Conservation (phyloP, 2,329 filamentous ascomycete genomes). For the Talaromyces albobiverticillius region DNA sequence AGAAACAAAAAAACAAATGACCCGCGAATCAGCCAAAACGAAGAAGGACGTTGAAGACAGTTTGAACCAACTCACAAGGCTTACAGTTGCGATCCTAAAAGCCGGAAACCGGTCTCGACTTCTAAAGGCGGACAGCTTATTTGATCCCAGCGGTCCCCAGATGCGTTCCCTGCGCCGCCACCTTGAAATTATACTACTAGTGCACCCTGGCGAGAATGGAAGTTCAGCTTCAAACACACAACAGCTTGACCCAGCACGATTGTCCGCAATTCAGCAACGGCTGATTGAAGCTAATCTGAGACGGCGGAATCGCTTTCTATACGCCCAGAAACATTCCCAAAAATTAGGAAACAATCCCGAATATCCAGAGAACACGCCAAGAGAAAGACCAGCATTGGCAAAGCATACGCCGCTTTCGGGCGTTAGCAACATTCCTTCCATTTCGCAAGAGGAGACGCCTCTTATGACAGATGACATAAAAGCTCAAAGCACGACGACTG, state of each 20-base stretch:
- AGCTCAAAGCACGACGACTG: neutral
- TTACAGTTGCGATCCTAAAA: conserved; percentile 13
- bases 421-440: neutral
- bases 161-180: conserved; percentile 1
- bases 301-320: conserved; percentile 16
- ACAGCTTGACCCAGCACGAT: neutral
- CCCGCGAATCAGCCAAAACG: no score
- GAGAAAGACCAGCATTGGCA: neutral
- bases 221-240: neutral
- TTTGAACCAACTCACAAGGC: conserved; percentile 12
- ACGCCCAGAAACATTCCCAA: conserved; percentile 14
- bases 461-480: neutral
- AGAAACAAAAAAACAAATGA: no score
- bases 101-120: conserved; percentile 7
- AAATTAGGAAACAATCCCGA: neutral
- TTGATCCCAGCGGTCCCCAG: neutral
- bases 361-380: neutral
- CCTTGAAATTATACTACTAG: neutral
- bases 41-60: conserved; percentile 13
- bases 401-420: neutral
- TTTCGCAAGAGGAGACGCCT: neutral
- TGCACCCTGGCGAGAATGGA: neutral
- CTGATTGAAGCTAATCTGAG: conserved; percentile 13
- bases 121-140: conserved; percentile 12
- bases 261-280: conserved; percentile 6